Evolutionary conservation across 2,329 filamentous ascomycete genomes (phyloP), one percentile per base, ranked within the genome.

Genomic region (Ascochyta clinopodiicola): DNA sequence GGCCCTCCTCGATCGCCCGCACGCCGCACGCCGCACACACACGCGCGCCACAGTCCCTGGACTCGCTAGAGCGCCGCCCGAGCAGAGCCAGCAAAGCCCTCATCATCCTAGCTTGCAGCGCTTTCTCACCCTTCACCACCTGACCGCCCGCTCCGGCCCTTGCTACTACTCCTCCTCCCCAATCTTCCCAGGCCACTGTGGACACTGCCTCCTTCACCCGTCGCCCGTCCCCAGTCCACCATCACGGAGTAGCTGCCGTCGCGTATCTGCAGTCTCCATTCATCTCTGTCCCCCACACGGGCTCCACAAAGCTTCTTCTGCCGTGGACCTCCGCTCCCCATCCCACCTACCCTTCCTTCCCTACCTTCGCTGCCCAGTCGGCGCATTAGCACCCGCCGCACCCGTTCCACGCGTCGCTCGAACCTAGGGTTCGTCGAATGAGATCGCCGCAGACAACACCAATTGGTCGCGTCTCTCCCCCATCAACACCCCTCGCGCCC

Each of bases 281-380:
- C 57, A 56, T 47, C 53, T 53, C 63, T 62, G 60, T 68, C 65
- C 67, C 68, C 71, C 69, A 71, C 71, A 65, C 61, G 65, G 65
- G 68, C 64, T 71, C 72, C 71, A 69, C 67, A 70, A 70, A 71
- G 57, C 65, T 67, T 67, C 62, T 61, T 57, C 53, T 61, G 59
- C 63, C 63, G 64, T 63, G 61, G 65, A 58, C 66, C 65, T 63
- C 62, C 63, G 56, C 63, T 64, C 58, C 64, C 61, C 62, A 64
- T 62, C 58, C 61, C 57, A 53, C 64, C 60, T 56, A 53, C 64
- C 60, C 59, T 60, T 46, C 48, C 60, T 65, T 59, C 22, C 22
- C 22, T 24, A 24, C 22, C 22, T 6, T 66, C 17, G 62, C 64
- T 61, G 65, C 57, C 60, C 59, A 64, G 64, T 59, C 61, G 52